Base-by-base conservation (phyloP, 345 rosid species). In the Gossypium longicalyx region DNA sequence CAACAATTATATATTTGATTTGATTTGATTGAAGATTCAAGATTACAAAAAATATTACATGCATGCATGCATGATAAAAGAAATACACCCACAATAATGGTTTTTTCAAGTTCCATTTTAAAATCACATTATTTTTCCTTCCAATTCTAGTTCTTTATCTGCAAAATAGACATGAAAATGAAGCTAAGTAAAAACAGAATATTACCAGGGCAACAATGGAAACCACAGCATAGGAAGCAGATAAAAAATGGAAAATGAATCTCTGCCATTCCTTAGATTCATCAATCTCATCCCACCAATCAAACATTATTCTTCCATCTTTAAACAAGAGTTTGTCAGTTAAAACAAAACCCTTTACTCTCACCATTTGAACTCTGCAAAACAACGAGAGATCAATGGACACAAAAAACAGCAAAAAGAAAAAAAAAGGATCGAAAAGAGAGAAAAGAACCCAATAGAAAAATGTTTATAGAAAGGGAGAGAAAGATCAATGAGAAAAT, bases 151-250 rank as follows among this genome's bases (percentile, higher is more conserved):
- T 29, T 29, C 2, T 16, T 17, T 52, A 52, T 52, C 57, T 4
- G 16, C 57, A 52, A 52, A 52, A 16, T 17, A 52, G 17, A 22
- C 54, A 45, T 19, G 56, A 69, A 51, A 68, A 49, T 48, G 57
- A 41, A 23, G 59, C 59, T 2, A 62, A 38, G 44, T 9, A 19
- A 76, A 23, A 47, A 38, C 41, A 53, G 48, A 29, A 51, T 51
- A 1, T 19, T 83, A 89, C 93, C 86, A 89, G 74, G 65, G 91
- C 89, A 78, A 87, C 83, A 61, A 83, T 72, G 79, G 89, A 87
- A 76, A 89, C 87, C 51, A 83, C 45, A 17, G 81, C 93, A 75
- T 89, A 87, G 8, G 88, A 64, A 11, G 80, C 82, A 79, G 79
- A 81, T 68, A 87, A 85, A 71, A 78, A 60, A 72, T 79, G 82